phyloP scores from a whole-genome alignment of 2,329 filamentous ascomycete species.

The Colletotrichum musicola region DNA sequence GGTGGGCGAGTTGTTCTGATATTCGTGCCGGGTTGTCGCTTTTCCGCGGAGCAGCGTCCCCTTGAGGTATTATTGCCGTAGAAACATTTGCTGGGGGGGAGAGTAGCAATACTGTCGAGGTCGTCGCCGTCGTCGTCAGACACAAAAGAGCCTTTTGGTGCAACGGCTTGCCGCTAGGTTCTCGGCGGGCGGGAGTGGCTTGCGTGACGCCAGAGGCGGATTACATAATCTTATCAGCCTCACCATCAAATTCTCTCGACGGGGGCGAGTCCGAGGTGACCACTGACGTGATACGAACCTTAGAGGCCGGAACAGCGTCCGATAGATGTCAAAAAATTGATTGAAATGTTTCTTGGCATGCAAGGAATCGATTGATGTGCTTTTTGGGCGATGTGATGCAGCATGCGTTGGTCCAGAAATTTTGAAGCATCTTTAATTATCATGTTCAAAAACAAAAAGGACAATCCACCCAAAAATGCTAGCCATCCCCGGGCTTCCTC shows the following conservation, averaged over 20 bases:
- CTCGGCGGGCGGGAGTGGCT: too few species aligned
- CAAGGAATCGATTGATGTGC: not conserved
- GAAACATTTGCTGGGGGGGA: constrained; percentile 8
- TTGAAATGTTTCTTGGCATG: too few species aligned
- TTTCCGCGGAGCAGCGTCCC: constrained; percentile 22
- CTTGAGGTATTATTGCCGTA: constrained; percentile 10
- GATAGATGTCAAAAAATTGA: too few species aligned
- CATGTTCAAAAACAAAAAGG: not conserved
- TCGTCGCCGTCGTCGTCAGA: not conserved
- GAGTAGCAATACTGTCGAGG: too few species aligned
- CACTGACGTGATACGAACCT: too few species aligned
- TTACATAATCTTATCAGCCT: too few species aligned
- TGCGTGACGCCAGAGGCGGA: too few species aligned
- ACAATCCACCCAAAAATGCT: not conserved
- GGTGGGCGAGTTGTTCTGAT: constrained; percentile 38
- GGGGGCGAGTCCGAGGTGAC: too few species aligned
- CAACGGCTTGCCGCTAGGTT: too few species aligned
- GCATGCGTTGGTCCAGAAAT: not conserved
- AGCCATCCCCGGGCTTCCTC: not conserved
- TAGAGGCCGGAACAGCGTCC: too few species aligned
- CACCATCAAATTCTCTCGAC: too few species aligned
- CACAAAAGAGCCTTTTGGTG: too few species aligned
- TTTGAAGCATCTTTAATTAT: not conserved
- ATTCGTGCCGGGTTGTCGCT: not conserved
- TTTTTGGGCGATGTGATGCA: not conserved